Evolutionary conservation across 2,329 filamentous ascomycete species (phyloP).

Genomic region (Aspergillus sergii): DNA sequence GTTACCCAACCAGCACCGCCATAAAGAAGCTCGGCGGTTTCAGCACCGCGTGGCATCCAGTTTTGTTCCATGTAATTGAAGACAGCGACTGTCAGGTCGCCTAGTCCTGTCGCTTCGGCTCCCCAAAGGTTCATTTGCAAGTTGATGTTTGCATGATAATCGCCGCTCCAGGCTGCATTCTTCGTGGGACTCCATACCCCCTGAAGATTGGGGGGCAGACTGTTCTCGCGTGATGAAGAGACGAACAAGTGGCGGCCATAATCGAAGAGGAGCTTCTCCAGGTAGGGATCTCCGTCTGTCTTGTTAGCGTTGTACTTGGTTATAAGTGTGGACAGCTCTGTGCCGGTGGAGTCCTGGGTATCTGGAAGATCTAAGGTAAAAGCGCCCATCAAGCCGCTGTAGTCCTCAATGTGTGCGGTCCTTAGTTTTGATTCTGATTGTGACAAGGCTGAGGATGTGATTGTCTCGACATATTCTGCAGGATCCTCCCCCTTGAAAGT

Average conservation of each 20-base stretch:
- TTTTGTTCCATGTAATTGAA: slow-evolving; percentile 59
- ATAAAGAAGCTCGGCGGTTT: slow-evolving; percentile 59
- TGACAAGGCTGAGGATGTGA: slow-evolving; percentile 19
- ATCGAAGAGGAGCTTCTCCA: slow-evolving; percentile 57
- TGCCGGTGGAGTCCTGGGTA: slow-evolving; percentile 11
- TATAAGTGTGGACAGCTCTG: slow-evolving; percentile 13
- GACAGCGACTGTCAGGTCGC: slow-evolving; percentile 46
- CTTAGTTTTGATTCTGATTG: slow-evolving; percentile 16
- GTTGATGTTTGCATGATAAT: slow-evolving; percentile 64
- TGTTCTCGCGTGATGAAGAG: slow-evolving; percentile 53
- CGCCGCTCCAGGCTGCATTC: slow-evolving; percentile 54
- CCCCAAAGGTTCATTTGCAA: slow-evolving; percentile 65
- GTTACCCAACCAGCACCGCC: slow-evolving; percentile 58
- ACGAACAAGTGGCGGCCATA: slow-evolving; percentile 58
- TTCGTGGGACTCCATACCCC: slow-evolving; percentile 55
- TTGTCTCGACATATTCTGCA: slow-evolving; percentile 35
- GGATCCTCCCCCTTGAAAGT: slow-evolving; percentile 56
- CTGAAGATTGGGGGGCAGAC: slow-evolving; percentile 60
- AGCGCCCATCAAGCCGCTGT: slow-evolving; percentile 9
- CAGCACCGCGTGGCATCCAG: slow-evolving; percentile 56
- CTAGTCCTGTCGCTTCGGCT: slow-evolving; percentile 56
- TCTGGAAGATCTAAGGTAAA: slow-evolving; percentile 48
- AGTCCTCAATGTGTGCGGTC: slow-evolving; percentile 21
- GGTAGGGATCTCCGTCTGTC: slow-evolving; percentile 50
- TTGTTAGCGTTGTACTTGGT: slow-evolving; percentile 8